Evolutionary conservation across 495 filamentous ascomycete genomes (phyloP).

Genomic region (Aspergillus biplanus): DNA sequence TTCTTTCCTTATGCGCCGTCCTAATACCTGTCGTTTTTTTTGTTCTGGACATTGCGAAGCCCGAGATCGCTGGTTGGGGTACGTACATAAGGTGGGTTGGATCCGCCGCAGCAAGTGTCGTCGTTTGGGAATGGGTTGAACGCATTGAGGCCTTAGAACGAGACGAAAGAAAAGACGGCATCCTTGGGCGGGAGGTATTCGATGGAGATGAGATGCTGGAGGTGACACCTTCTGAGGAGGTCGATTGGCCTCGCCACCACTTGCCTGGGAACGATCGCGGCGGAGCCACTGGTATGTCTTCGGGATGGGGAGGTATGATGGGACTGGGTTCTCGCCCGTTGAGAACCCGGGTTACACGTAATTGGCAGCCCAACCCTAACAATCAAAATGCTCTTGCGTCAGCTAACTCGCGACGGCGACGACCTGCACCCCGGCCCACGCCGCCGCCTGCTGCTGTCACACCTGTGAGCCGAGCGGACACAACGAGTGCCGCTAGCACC

Average conservation of each 20-base stretch:
- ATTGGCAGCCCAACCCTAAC: conserved; percentile 25
- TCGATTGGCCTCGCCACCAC: conserved; percentile 53
- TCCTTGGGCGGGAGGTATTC: conserved; percentile 91
- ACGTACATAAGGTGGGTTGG: conserved; percentile 98
- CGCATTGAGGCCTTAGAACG: conserved; percentile 95
- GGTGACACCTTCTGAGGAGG: conserved; percentile 63
- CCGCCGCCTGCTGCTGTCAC: conserved; percentile 68
- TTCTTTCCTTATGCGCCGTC: conserved; percentile 76
- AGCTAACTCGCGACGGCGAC: conserved; percentile 25
- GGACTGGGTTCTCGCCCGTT: conserved; percentile 44
- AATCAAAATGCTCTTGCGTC: conserved; percentile 23
- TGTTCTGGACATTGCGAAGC: conserved; percentile 86
- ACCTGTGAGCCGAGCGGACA: conserved; percentile 77
- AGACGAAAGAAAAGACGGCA: conserved; percentile 94
- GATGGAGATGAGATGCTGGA: conserved; percentile 97
- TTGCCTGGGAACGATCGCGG: conserved; percentile 42
- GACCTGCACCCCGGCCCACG: conserved; percentile 53
- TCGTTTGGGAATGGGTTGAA: conserved; percentile 99
- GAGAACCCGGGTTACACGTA: conserved; percentile 40
- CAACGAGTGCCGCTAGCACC: conserved; percentile 76
- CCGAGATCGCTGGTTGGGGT: conserved; percentile 90
- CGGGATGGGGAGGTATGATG: conserved; percentile 49
- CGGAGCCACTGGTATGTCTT: conserved; percentile 42
- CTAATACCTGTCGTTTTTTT: conserved; percentile 95
- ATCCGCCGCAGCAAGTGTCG: conserved; percentile 91